Base-by-base conservation (phyloP, 2,329 filamentous ascomycete species). In the Lasiodiplodia sp. region DNA sequence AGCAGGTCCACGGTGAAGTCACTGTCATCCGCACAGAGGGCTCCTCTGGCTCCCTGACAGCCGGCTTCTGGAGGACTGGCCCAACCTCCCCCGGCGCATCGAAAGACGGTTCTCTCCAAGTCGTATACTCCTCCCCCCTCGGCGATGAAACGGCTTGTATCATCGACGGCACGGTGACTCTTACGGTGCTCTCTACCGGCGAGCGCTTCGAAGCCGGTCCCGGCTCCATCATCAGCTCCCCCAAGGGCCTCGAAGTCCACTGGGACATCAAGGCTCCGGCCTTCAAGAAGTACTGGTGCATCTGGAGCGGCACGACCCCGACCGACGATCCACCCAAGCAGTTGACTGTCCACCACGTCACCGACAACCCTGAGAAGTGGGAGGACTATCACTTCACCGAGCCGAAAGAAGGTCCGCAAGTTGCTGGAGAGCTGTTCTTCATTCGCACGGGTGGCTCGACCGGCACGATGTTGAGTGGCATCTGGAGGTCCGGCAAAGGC, bases 211-310 rank as follows among this genome's bases (percentile, higher is more conserved):
- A 58, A 7, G 67, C 53, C 31, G 62, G 67, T 3, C 67, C 67
- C 10, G 67, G 67, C 11, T 66, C 67, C 18, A 66, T 69, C 62
- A 69, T 69, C 56, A 66, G 49, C 44, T 69, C 62, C 5, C 67
- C 67, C 16, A 69, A 69, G 62, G 67, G 62, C 8, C 47, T 69
- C 16, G 62, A 69, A 21, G 62, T 69, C 3, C 57, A 66, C 14
- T 69, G 67, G 67, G 60, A 55, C 14, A 69, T 69, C 44, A 14
- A 49, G 16, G 60, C 47, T 12, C 67, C 67, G 8, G 31, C 38
- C 21, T 69, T 69, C 40, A 69, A 66, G 67, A 69, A 66, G 44
- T 69, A 25, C 16, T 69, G 67, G 67, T 66, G 51, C 47, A 63
- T 65, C 21, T 52, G 67, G 67, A 38, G 23, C 18, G 55, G 55